These are phyloP conservation scores for Zizania latifolia DNA, from an alignment of 176 grass and related monocot species.

Conservation along the genomic window DNA sequence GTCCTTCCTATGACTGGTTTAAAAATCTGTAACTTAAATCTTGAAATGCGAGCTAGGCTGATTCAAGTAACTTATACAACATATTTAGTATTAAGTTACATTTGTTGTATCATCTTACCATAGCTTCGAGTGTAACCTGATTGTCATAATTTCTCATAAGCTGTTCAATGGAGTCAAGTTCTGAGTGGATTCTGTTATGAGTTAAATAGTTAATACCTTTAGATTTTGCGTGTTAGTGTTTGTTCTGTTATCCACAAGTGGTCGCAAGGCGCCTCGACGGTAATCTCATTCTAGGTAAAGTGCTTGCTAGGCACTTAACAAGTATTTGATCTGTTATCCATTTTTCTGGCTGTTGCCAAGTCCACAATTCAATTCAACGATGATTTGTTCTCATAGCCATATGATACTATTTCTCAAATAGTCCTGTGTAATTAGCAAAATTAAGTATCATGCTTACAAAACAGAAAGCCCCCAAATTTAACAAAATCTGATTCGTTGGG, in stretches of 20 bases:
- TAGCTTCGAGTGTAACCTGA: neutral
- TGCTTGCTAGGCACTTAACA: no score
- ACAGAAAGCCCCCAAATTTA: neutral
- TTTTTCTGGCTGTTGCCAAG: neutral
- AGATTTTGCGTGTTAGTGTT: neutral
- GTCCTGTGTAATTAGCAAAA: neutral
- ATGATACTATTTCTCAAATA: neutral
- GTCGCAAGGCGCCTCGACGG: neutral
- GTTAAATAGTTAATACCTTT: no score
- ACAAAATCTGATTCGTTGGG: neutral
- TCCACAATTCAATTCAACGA: neutral
- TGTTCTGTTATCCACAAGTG: neutral
- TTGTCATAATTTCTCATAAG: neutral
- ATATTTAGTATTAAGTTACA: neutral
- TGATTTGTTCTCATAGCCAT: neutral
- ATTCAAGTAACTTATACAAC: neutral
- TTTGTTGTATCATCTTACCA: neutral
- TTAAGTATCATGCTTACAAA: neutral
- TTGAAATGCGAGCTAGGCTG: neutral
- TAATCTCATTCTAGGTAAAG: neutral
- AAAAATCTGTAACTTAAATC: neutral
- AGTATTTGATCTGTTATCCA: no score
- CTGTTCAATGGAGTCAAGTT: neutral
- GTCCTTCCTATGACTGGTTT: neutral
- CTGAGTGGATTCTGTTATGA: neutral